Conservation (phyloP, 164 flowering plant species). For the Annona cherimola region DNA sequence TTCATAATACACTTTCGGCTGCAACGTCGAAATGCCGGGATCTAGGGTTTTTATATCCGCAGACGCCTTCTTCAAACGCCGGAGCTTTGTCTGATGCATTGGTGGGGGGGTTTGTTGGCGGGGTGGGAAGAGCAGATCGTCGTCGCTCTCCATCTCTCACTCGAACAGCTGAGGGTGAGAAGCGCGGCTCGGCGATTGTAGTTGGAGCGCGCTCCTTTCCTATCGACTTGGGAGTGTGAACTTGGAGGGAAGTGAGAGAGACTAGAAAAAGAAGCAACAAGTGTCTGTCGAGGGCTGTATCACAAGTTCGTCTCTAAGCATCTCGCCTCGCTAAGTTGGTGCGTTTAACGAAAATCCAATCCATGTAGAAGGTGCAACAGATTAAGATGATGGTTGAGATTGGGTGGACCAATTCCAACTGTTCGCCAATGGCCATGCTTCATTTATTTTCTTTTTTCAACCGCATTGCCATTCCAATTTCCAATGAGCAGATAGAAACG, state of each 20-base stretch:
- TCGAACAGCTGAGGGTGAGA: background rate
- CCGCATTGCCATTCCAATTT: no score
- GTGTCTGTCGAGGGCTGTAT: background rate
- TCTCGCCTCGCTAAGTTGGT: background rate
- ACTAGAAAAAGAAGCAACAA: background rate
- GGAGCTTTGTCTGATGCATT: slow-evolving; percentile 33
- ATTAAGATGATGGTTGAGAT: background rate
- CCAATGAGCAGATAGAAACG: background rate
- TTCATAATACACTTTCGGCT: background rate
- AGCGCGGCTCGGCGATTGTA: slow-evolving; percentile 13
- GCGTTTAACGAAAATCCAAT: background rate
- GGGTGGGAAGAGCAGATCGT: slow-evolving; percentile 36
- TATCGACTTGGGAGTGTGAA: background rate
- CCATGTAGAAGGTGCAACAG: background rate
- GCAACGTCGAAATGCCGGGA: background rate
- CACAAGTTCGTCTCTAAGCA: background rate
- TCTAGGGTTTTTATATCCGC: slow-evolving; percentile 11
- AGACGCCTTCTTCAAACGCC: slow-evolving; percentile 49
- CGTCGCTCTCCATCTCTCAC: slow-evolving; percentile 56
- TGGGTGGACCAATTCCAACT: background rate
- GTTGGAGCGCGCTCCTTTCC: background rate
- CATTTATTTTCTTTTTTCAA: no score
- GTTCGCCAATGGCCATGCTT: background rate
- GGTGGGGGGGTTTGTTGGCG: slow-evolving; percentile 34
- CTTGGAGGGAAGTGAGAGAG: background rate